Base-by-base conservation (phyloP, 2,329 filamentous ascomycete genomes). In the Colletotrichum orchidophilum region DNA sequence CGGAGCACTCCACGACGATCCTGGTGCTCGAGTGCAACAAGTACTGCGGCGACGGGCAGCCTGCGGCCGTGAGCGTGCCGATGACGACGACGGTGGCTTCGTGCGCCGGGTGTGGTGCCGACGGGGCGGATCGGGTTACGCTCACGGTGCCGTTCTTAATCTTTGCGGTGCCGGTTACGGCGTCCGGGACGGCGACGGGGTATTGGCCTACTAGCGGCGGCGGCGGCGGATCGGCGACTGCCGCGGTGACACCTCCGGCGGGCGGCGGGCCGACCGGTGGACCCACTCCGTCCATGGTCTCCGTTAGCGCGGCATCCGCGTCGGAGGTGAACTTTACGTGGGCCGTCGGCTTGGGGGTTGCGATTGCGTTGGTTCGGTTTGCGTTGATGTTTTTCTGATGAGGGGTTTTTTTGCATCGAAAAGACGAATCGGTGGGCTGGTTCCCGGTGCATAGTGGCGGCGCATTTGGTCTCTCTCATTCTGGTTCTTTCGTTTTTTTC, bases 1-100 rank as follows among this genome's bases (percentile, higher is more conserved):
- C 78, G 3, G 75, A 80, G 67, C 81, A 80, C 60, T 75, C 76
- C 54, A 78, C 81, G 8, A 81, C 79, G 18, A 71, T 81, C 59
- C 27, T 71, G 53, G 53, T 71, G 26, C 78, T 76, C 1, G 74
- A 74, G 27, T 71, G 74, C 24, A 58, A 71, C 12, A 74, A 75
- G 66, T 74, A 73, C 24, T 77, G 75, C 71, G 71, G 70, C 39
- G 59, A 72, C 24, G 63, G 61, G 15, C 63, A 59, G 26, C 60
- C 70, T 12, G 39, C 52, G 29, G 58, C 66, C 8, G 33, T 72
- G n/a, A 63, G 63, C 55, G 60, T 76, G 21, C 72, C 75, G 31
- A 80, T 81, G 76, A 76, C 73, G 3, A 80, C 78, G 11, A 73
- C 74, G 60, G 74, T 75, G 7, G 73, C 77, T 60, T 74, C 75